These are phyloP conservation scores for Mycotypha africana DNA, from an alignment of 371 early-diverging fungal species.

Conservation along the genomic window DNA sequence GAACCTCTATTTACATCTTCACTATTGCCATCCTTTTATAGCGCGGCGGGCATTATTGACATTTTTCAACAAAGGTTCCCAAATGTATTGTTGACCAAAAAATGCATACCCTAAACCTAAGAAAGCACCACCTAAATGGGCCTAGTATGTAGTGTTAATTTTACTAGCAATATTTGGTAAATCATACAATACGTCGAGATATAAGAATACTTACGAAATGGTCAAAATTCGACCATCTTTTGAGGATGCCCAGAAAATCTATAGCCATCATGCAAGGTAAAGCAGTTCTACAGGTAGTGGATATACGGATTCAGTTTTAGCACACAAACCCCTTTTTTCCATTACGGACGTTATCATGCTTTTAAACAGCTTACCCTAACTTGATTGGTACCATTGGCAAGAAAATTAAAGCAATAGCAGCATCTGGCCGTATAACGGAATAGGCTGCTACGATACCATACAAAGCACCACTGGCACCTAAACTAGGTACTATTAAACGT, in stretches of 20 bases:
- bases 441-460: constrained; percentile 60
- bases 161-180: background rate
- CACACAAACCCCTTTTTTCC: background rate
- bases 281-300: constrained; percentile 23
- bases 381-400: constrained; percentile 69
- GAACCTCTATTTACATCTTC: constrained; percentile 9
- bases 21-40: no score
- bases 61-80: constrained; percentile 47
- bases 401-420: constrained; percentile 62
- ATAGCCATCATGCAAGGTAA: constrained; percentile 57
- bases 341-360: background rate
- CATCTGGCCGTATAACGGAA: constrained; percentile 55
- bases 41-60: no score
- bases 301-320: background rate
- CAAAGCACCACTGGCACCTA: constrained; percentile 80
- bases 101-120: constrained; percentile 46
- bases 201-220: constrained; percentile 62
- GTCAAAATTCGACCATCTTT: constrained; percentile 61
- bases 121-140: constrained; percentile 62
- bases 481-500: constrained; percentile 50
- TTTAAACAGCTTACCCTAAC: constrained; percentile 30
- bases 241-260: constrained; percentile 56
- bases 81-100: constrained; percentile 45
- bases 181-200: background rate
- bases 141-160: constrained; percentile 20